Percentiles rank a stretch among this genome's conserved stretches.
Conservation (phyloP, 73 alveolate genomes). For the Uronychia setigera region DNA sequence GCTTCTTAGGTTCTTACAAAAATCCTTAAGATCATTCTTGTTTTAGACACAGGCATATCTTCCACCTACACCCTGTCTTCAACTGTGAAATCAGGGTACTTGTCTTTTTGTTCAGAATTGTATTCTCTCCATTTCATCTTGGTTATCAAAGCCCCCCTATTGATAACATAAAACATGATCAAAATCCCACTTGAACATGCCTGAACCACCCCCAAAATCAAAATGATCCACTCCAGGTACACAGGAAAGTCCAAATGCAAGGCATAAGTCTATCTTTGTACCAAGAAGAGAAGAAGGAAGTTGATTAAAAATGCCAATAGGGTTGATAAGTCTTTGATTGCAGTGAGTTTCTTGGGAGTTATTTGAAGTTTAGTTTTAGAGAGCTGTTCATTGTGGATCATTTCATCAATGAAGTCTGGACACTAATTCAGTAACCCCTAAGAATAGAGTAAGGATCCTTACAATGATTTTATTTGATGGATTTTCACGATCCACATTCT, state of each 20-base stretch:
- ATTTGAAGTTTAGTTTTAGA: not conserved
- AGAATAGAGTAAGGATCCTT: not conserved
- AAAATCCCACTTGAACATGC: constrained; percentile 22
- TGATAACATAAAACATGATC: constrained; percentile 45
- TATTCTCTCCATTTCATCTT: constrained; percentile 50
- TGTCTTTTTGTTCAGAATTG: constrained; percentile 2
- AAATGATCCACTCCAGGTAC: not conserved
- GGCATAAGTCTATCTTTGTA: constrained; percentile 16
- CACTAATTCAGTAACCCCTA: constrained; percentile 5
- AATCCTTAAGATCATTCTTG: constrained; percentile 43
- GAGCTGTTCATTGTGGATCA: constrained; percentile 18
- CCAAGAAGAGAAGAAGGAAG: constrained; percentile 10
- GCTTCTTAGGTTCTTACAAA: too few species aligned
- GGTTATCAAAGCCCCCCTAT: constrained; percentile 44
- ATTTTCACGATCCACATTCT: not conserved
- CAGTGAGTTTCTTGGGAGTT: constrained; percentile 10
- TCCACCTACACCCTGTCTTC: constrained; percentile 12
- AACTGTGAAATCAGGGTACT: not conserved
- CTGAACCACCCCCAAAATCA: constrained; percentile 13
- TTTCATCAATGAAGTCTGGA: constrained; percentile 16
- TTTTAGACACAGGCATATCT: constrained; percentile 37
- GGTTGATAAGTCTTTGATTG: constrained; percentile 12
- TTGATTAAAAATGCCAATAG: constrained; percentile 11
- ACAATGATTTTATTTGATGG: constrained; percentile 38
- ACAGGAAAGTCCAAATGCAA: constrained; percentile 11